Evolutionary conservation across 306 rosid genomes (phyloP), one percentile per base, ranked within the genome.

Genomic region (Cucumis melo): DNA sequence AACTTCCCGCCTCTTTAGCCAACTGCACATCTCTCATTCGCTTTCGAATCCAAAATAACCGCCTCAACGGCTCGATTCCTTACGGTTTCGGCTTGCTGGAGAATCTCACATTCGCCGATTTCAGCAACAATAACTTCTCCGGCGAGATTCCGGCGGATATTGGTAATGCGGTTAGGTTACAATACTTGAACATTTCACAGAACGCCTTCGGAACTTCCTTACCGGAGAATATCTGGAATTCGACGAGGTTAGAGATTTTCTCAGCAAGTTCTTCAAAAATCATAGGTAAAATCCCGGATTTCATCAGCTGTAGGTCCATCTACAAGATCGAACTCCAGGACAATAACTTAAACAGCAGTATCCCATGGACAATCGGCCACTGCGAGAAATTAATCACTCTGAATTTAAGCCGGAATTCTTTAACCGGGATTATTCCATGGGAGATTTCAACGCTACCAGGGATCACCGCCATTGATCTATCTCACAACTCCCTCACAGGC

Each of bases 371-470:
- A n/a, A 83, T 94, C 5, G 89, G 91, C 0, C 93, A 94, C 82
- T 94, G 99, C 65, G 91, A 87, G 73, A 89, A 85, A 80, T 84
- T 94, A 12, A 57, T 90, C 17, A 72, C 57, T 53, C 60, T 94
- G 34, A 92, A 92, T 34, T 81, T 94, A 1, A 89, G 96, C 76
- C 64, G 83, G 7, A 94, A 94, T 83, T 80, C 85, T 0, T 90
- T 94, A 66, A 86, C 93, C 46, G 97, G 99, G 13, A 94, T 89
- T 24, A 94, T 94, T 9, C 99, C 99, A 1, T 87, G 93, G 96
- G 99, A 94, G 77, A 92, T 94, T 75, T 92, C 97, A 0, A 74
- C 87, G 14, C 88, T 94, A 0, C 97, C 96, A 2, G 83, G 86
- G 6, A 89, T 94, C 82, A 92, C 93, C 73, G 91, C 81, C 82